Percentiles rank a stretch among this genome's conserved stretches.
These are phyloP conservation scores for Rhizopogon vinicolor DNA, from an alignment of 768 basidiomycete species.

Conservation along the genomic window DNA sequence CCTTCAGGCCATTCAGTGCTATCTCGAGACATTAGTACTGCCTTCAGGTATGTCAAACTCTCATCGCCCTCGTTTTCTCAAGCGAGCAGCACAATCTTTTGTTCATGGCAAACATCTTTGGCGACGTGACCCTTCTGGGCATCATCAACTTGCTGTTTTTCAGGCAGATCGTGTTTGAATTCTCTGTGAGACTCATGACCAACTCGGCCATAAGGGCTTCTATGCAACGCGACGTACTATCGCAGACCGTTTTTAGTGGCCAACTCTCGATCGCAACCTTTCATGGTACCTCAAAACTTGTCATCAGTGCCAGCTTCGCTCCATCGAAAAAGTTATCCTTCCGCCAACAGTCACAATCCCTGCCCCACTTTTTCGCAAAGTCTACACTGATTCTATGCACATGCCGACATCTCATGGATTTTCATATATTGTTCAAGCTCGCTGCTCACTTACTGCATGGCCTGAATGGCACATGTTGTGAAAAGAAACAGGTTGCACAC, in stretches of 20 bases:
- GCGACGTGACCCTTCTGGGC: conserved; percentile 11
- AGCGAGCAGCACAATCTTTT: too few relatives aligned
- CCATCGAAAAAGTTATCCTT: conserved; percentile 11
- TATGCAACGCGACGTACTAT: conserved; percentile 10
- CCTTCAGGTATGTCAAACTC: too few relatives aligned
- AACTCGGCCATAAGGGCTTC: conserved; percentile 24
- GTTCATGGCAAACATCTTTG: conserved; percentile 6
- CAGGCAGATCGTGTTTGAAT: background rate
- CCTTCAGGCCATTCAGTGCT: too few relatives aligned
- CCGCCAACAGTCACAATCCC: conserved; percentile 15
- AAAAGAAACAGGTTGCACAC: too few relatives aligned
- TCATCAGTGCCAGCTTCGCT: conserved; percentile 25
- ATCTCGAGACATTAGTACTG: too few relatives aligned
- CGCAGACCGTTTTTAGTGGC: conserved; percentile 13
- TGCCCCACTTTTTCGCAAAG: conserved; percentile 17
- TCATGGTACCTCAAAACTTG: conserved; percentile 27
- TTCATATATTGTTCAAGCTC: background rate
- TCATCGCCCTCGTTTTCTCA: too few relatives aligned
- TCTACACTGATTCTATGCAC: conserved; percentile 23
- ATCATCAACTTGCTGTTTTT: conserved; percentile 19
- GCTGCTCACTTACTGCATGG: background rate
- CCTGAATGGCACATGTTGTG: too few relatives aligned
- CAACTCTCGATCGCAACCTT: conserved; percentile 15
- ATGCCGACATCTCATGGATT: conserved; percentile 13
- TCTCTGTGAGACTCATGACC: conserved; percentile 23